Conservation (phyloP, 1,284 basidiomycete species). For the Kwoniella shivajii region DNA sequence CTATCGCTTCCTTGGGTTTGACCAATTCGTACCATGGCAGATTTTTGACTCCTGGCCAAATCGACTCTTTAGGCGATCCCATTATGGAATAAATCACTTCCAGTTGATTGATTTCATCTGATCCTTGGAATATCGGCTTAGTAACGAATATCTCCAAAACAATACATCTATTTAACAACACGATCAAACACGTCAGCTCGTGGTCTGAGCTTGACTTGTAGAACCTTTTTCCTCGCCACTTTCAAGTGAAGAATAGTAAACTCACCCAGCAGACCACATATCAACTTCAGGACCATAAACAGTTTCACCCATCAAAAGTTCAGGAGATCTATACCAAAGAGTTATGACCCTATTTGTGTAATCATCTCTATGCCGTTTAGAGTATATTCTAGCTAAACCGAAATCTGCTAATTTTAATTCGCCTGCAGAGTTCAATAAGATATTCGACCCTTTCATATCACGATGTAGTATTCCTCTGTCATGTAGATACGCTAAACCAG, state of each 20-base stretch:
- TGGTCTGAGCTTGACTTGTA: background rate
- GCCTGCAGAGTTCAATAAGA: slow-evolving; percentile 88
- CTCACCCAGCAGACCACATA: slow-evolving; percentile 98
- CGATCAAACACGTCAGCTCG: background rate
- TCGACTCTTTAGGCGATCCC: slow-evolving; percentile 80
- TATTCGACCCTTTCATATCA: slow-evolving; percentile 98
- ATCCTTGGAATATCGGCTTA: slow-evolving; percentile 93
- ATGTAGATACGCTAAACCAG: slow-evolving; percentile 91
- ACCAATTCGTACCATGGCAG: slow-evolving; percentile 99
- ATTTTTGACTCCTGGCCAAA: slow-evolving; percentile 79
- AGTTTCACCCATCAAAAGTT: slow-evolving; percentile 92
- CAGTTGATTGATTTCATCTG: slow-evolving; percentile 95
- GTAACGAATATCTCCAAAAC: slow-evolving; percentile 96
- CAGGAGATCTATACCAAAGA: slow-evolving; percentile 97
- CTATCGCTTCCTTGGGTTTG: slow-evolving; percentile 71
- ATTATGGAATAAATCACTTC: slow-evolving; percentile 88
- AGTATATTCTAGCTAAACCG: slow-evolving; percentile 94
- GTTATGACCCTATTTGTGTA: slow-evolving; percentile 99
- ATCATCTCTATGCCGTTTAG: slow-evolving; percentile 80
- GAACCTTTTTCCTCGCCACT: no score
- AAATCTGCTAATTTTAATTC: slow-evolving; percentile 97
- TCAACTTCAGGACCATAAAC: slow-evolving; percentile 98
- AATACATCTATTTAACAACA: slow-evolving; percentile 85
- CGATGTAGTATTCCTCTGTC: slow-evolving; percentile 94
- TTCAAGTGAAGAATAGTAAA: slow-evolving; percentile 17